Percentiles rank a stretch among this genome's conserved stretches.
These are phyloP conservation scores for Pyrenophora teres DNA, from an alignment of 2,329 filamentous ascomycete genomes.

Conservation along the genomic window DNA sequence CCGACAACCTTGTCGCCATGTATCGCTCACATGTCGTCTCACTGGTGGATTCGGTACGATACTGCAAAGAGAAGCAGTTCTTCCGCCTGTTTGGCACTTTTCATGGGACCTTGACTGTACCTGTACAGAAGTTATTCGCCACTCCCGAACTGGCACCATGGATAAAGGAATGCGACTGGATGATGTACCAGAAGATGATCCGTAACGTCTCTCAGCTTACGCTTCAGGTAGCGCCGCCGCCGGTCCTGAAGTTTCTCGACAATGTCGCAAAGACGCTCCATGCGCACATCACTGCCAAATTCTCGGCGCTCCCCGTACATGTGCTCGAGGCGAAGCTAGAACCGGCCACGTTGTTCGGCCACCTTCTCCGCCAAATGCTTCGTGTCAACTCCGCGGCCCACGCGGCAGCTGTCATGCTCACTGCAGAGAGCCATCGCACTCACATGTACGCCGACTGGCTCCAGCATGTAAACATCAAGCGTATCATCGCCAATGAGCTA, in stretches of 20 bases:
- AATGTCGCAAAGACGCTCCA: conserved; percentile 85
- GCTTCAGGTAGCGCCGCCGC: conserved; percentile 86
- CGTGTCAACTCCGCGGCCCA: conserved; percentile 93
- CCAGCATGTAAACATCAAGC: conserved; percentile 61
- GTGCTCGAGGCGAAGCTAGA: conserved; percentile 85
- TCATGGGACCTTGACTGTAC: conserved; percentile 93
- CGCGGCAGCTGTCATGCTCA: conserved; percentile 89
- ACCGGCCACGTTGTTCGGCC: conserved; percentile 86
- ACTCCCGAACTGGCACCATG: conserved; percentile 81
- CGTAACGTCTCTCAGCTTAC: conserved; percentile 86
- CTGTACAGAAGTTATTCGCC: conserved; percentile 88
- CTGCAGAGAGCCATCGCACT: conserved; percentile 84
- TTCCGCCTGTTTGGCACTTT: conserved; percentile 95
- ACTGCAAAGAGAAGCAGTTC: conserved; percentile 95
- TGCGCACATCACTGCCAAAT: conserved; percentile 79
- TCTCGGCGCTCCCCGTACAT: conserved; percentile 81
- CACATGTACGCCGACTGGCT: conserved; percentile 97
- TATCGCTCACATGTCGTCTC: conserved; percentile 96
- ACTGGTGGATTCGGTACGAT: conserved; percentile 91
- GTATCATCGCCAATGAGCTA: conserved; percentile 61
- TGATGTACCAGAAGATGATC: conserved; percentile 97
- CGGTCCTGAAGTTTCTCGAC: conserved; percentile 82
- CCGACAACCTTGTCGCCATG: conserved; percentile 80
- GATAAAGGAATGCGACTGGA: conserved; percentile 95
- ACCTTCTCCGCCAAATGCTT: conserved; percentile 81